phyloP scores from a whole-genome alignment of 148 eudicot genomes.

The Chenopodium suecicum region DNA sequence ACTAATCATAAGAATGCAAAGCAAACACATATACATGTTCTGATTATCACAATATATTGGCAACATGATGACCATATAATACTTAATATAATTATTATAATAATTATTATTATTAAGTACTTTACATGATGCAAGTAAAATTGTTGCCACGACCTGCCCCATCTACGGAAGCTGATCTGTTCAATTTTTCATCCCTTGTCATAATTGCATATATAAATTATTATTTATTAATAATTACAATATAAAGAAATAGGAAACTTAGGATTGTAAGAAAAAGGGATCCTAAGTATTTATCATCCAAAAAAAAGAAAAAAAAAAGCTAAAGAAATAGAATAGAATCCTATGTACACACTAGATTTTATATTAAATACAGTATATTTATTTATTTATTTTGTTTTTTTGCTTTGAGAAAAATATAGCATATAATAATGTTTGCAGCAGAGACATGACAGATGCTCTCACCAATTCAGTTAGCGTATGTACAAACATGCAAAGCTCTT shows the following conservation, averaged over 20 bases:
- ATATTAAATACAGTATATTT: too few relatives aligned
- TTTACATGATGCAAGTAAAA: not conserved
- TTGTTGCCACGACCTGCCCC: conserved; percentile 15
- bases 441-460: conserved; percentile 21
- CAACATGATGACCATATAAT: not conserved
- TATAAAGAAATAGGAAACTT: not conserved
- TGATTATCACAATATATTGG: conserved; percentile 3
- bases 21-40: not conserved
- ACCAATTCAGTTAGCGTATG: not conserved
- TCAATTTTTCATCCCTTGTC: not conserved
- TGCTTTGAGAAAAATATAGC: too few relatives aligned
- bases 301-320: not conserved
- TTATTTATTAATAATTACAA: not conserved
- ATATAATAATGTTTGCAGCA: conserved; percentile 12
- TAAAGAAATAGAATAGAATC: not conserved
- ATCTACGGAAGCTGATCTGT: conserved; percentile 10
- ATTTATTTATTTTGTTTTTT: too few relatives aligned
- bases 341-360: not conserved
- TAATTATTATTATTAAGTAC: not conserved
- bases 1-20: conserved; percentile 7
- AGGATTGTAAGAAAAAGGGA: conserved; percentile 8
- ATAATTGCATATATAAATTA: conserved; percentile 8
- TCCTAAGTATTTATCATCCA: conserved; percentile 13
- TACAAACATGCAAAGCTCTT: conserved; percentile 9
- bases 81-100: not conserved